Evolutionary conservation across 257 asterid genomes (phyloP).

Genomic region (Solanum pinnatisectum): DNA sequence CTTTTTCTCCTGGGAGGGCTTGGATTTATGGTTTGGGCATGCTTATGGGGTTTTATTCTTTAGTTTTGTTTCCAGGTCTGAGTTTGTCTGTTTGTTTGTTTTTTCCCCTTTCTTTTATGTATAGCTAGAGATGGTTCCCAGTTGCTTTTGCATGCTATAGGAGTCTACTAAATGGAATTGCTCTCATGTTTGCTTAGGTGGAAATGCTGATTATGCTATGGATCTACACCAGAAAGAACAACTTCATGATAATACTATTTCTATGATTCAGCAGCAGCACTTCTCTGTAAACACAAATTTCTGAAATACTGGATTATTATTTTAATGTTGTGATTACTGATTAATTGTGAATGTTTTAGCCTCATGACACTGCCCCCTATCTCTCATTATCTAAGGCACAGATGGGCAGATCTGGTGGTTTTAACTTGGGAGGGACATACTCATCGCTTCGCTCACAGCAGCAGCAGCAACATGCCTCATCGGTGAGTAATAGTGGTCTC

Average conservation of each 20-base stretch:
- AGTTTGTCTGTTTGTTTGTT: not conserved
- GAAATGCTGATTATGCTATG: constrained; percentile 68
- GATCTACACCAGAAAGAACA: constrained; percentile 93
- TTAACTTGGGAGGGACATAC: constrained; percentile 76
- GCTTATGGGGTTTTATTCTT: not conserved
- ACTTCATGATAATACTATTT: constrained; percentile 61
- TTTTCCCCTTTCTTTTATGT: not conserved
- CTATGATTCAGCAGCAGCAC: constrained; percentile 90
- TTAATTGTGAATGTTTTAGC: not conserved
- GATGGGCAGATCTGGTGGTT: constrained; percentile 97
- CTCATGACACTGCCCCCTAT: not conserved
- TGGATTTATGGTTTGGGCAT: not conserved
- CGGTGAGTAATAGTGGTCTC: constrained; percentile 48
- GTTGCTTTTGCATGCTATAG: not conserved
- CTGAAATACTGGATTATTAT: not conserved
- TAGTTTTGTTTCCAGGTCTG: not conserved
- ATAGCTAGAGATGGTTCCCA: not conserved
- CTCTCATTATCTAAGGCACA: constrained; percentile 26
- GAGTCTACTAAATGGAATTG: not conserved
- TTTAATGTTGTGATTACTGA: not conserved
- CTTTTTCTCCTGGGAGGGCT: not conserved
- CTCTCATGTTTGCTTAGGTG: constrained; percentile 44
- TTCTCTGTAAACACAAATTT: constrained; percentile 57
- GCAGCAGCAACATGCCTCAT: constrained; percentile 50
- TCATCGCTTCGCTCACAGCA: constrained; percentile 88